phyloP scores from a whole-genome alignment of 116 monocot species.

The Trichopus zeylanicus region DNA sequence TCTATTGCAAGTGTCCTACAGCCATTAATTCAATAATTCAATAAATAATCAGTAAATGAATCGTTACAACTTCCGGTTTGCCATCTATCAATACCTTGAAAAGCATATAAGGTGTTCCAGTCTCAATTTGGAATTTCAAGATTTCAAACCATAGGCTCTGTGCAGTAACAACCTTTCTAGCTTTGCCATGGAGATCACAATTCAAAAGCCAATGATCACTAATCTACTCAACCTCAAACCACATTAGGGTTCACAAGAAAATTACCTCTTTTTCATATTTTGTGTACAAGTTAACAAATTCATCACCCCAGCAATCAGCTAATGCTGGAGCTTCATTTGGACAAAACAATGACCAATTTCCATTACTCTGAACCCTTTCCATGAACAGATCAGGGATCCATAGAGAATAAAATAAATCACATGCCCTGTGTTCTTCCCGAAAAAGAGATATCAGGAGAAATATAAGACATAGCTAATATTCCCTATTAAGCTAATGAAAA shows the following conservation, averaged over 20 bases:
- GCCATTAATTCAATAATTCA: neutral
- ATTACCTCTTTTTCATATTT: constrained; percentile 76
- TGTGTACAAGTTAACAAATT: constrained; percentile 66
- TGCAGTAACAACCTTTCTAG: constrained; percentile 83
- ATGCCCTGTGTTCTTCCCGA: constrained; percentile 85
- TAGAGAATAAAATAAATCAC: constrained; percentile 90
- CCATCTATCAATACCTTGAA: constrained; percentile 54
- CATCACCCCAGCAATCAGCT: constrained; percentile 91
- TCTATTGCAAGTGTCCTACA: constrained; percentile 88
- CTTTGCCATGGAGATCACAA: constrained; percentile 58
- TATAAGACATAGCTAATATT: too few relatives aligned
- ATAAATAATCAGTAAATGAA: neutral
- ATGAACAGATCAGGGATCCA: constrained; percentile 97
- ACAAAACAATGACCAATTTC: constrained; percentile 88
- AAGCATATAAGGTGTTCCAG: constrained; percentile 97
- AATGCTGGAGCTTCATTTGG: constrained; percentile 93
- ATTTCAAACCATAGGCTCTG: constrained; percentile 97
- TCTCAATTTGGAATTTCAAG: constrained; percentile 88
- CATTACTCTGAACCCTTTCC: constrained; percentile 70
- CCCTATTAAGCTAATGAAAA: too few relatives aligned
- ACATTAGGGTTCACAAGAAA: neutral
- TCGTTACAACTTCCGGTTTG: neutral
- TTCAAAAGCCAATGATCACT: constrained; percentile 4
- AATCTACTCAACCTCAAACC: neutral
- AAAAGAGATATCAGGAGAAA: too few relatives aligned